These are phyloP conservation scores for Colletotrichum sojae DNA, from an alignment of 2,329 filamentous ascomycete genomes.

Conservation along the genomic window DNA sequence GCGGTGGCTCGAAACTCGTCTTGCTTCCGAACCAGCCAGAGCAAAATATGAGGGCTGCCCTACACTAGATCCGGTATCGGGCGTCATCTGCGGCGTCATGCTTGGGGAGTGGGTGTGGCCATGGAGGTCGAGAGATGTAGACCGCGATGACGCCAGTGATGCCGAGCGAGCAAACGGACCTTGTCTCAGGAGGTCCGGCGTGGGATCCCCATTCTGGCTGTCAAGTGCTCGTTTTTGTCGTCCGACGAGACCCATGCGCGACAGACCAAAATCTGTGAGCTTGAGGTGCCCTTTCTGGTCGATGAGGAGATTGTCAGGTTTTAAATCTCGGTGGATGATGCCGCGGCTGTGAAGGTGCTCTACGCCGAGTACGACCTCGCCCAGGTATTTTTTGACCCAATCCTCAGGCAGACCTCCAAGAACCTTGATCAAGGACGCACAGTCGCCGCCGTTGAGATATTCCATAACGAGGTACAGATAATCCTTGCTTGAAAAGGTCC, in stretches of 20 bases:
- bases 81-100: conserved; percentile 88
- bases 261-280: conserved; percentile 96
- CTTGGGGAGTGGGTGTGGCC: conserved; percentile 80
- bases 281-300: conserved; percentile 98
- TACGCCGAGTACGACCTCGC: conserved; percentile 95
- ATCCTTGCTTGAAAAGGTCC: conserved; percentile 99
- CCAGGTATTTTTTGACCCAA: conserved; percentile 98
- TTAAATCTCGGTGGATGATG: conserved; percentile 96
- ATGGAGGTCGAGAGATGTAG: conserved; percentile 92
- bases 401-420: conserved; percentile 93
- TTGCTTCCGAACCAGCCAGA: conserved; percentile 74
- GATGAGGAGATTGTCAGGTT: conserved; percentile 97
- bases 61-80: conserved; percentile 74
- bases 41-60: conserved; percentile 95
- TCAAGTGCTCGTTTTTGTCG: conserved; percentile 95
- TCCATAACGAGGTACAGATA: conserved; percentile 99
- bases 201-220: conserved; percentile 82
- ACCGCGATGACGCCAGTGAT: conserved; percentile 91
- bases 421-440: conserved; percentile 95
- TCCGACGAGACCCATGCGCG: conserved; percentile 95
- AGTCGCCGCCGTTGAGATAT: conserved; percentile 97
- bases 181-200: conserved; percentile 91
- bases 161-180: conserved; percentile 89
- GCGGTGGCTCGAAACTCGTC: conserved; percentile 78
- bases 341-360: conserved; percentile 95